phyloP scores from a whole-genome alignment of 2,329 filamentous ascomycete genomes.

The Dactylellina leptospora region DNA sequence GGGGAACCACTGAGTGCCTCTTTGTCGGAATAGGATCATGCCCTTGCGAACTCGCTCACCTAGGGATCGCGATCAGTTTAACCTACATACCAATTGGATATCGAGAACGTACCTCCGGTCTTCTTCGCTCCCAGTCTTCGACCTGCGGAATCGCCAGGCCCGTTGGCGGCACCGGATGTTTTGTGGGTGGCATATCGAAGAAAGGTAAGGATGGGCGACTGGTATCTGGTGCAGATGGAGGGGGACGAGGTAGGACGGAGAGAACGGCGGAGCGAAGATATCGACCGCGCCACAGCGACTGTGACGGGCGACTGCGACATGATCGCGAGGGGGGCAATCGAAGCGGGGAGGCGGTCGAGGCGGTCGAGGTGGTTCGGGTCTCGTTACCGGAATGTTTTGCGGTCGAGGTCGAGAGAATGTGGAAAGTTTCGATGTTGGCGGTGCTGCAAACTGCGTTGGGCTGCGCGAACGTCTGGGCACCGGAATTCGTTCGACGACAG shows the following conservation, averaged over 20 bases:
- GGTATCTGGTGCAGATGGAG: conserved; percentile 24
- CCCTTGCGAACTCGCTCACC: conserved; percentile 93
- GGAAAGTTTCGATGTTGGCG: conserved; percentile 33
- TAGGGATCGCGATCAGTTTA: conserved; percentile 59
- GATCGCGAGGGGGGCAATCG: not conserved
- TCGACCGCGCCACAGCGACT: conserved; percentile 36
- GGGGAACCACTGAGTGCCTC: conserved; percentile 91
- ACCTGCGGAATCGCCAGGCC: conserved; percentile 73
- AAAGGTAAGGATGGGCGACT: conserved; percentile 60
- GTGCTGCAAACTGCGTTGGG: conserved; percentile 14
- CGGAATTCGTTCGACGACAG: conserved; percentile 3
- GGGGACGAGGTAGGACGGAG: conserved; percentile 16
- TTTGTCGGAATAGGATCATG: conserved; percentile 97
- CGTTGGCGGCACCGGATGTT: conserved; percentile 74
- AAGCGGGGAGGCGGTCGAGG: not conserved
- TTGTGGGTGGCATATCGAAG: conserved; percentile 72
- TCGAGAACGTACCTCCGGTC: conserved; percentile 72
- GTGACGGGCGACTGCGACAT: conserved; percentile 33
- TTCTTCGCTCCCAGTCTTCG: conserved; percentile 97
- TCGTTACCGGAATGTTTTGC: no score
- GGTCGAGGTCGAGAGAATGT: no score
- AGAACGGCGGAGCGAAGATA: conserved; percentile 33
- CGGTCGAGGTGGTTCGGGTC: conserved; percentile 5
- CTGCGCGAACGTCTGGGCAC: conserved; percentile 3
- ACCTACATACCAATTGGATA: not conserved